Percentiles rank a stretch among this genome's conserved stretches.
These are phyloP conservation scores for Thraustochytrium sp. DNA, from an alignment of 352 stramenopile species.

Conservation along the genomic window DNA sequence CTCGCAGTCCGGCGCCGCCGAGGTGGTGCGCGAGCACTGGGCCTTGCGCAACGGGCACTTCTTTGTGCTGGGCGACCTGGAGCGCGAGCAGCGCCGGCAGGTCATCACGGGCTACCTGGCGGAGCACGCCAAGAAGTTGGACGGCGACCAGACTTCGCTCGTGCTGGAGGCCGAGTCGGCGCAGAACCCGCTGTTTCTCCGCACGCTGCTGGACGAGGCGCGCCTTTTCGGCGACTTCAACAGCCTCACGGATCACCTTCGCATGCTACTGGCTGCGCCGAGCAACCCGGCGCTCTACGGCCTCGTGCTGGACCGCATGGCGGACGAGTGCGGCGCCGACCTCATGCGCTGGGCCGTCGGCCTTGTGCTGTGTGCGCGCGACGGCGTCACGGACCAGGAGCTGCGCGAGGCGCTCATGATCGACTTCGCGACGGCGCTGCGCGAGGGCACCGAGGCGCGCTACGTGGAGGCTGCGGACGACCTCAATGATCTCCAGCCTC, in stretches of 20 bases:
- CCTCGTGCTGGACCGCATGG: slow-evolving; percentile 30
- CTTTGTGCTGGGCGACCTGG: background rate
- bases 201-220: slow-evolving; percentile 31
- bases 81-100: background rate
- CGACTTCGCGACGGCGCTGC: background rate
- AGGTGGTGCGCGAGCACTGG: background rate
- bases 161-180: slow-evolving; percentile 4
- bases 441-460: background rate
- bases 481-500: too few species aligned
- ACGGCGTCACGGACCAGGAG: slow-evolving; percentile 38
- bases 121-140: slow-evolving; percentile 36
- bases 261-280: background rate
- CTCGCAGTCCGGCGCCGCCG: background rate
- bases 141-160: slow-evolving; percentile 12
- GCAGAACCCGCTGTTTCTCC: slow-evolving; percentile 16
- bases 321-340: background rate
- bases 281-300: slow-evolving; percentile 13
- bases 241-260: slow-evolving; percentile 3
- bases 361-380: background rate
- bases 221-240: slow-evolving; percentile 41
- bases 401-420: background rate
- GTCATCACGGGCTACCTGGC: slow-evolving; percentile 25
- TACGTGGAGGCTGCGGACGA: background rate
- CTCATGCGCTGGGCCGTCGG: slow-evolving; percentile 6
- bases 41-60: background rate